Evolutionary conservation across 2,329 filamentous ascomycete species (phyloP), one percentile per base, ranked within the genome.

Genomic region (Apiospora marii): DNA sequence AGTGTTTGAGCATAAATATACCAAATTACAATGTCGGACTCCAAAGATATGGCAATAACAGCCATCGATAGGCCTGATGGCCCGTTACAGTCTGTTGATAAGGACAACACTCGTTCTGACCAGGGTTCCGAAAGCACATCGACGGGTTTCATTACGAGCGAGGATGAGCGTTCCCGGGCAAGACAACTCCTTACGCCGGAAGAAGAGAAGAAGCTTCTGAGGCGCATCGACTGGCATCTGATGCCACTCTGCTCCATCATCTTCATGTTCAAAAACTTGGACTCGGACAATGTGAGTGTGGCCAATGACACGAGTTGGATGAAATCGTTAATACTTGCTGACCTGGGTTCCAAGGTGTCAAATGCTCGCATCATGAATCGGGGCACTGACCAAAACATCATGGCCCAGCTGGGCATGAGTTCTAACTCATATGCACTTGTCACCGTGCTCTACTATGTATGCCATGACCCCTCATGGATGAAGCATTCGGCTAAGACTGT

Each of bases 181-280:
- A 43, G 68, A 6, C 41, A 53, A 5, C 64, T 75, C 10, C 74
- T 85, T 14, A 84, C 79, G 4, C 79, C 80, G 0, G 82, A 81
- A 5, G 85, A 87, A 72, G 85, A 87, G 73, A 86, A 82, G 74
- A 85, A 80, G 72, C 75, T 87, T 14, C 77, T 87, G 64, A 79
- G 83, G 19, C 79, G 81, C 14, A 82, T 86, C 30, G 84, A 86
- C 73, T 83, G 80, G 82, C 82, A 81, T 53, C 76, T 85, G 1
- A 84, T 86, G 81, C 80, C 82, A 0, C 74, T 85, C 41, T 83
- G 82, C 68, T 83, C 82, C 0, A 71, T 84, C 8, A 81, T 84
- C 13, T 85, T 84, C 69, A 76, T 84, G 71, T 81, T 84, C 70
- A 85, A 85, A 71, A 83, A 82, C 19, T 74, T 84, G 3, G 83